Evolutionary conservation across 2,329 filamentous ascomycete species (phyloP).

Genomic region (Davidsoniella neocaledoniae): DNA sequence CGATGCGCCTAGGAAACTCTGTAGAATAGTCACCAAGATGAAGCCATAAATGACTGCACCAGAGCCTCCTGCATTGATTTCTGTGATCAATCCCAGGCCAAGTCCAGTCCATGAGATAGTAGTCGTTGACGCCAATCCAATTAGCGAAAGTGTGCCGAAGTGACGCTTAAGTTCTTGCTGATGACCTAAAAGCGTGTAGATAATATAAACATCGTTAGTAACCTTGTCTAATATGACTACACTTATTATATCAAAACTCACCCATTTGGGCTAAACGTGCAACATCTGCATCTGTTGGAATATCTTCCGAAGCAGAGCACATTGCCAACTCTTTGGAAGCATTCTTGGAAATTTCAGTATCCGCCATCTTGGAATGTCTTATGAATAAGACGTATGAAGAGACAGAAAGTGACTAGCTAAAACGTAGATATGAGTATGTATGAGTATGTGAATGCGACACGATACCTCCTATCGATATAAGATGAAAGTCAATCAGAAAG

Average conservation of each 20-base stretch:
- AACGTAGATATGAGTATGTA: no score
- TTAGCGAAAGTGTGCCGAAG: conserved; percentile 29
- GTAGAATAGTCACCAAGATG: conserved; percentile 29
- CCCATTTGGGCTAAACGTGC: conserved; percentile 28
- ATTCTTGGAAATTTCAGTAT: neutral
- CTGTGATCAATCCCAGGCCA: conserved; percentile 27
- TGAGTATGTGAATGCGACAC: no score
- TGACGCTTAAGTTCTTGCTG: conserved; percentile 31
- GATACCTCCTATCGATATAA: no score
- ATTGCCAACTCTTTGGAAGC: neutral
- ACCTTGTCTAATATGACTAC: neutral
- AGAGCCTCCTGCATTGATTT: conserved; percentile 30
- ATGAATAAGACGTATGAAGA: neutral
- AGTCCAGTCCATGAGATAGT: conserved; percentile 34
- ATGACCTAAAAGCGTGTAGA: conserved; percentile 20
- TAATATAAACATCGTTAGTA: no score
- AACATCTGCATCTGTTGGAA: conserved; percentile 21
- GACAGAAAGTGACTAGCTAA: neutral
- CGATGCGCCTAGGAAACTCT: conserved; percentile 26
- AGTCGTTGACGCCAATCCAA: conserved; percentile 31
- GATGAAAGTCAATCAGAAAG: neutral
- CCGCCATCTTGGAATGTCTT: neutral
- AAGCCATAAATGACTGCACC: conserved; percentile 33
- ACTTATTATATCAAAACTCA: conserved; percentile 14
- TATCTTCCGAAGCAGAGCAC: no score